Evolutionary conservation across 257 asterid species (phyloP).

Genomic region (Salvia splendens): DNA sequence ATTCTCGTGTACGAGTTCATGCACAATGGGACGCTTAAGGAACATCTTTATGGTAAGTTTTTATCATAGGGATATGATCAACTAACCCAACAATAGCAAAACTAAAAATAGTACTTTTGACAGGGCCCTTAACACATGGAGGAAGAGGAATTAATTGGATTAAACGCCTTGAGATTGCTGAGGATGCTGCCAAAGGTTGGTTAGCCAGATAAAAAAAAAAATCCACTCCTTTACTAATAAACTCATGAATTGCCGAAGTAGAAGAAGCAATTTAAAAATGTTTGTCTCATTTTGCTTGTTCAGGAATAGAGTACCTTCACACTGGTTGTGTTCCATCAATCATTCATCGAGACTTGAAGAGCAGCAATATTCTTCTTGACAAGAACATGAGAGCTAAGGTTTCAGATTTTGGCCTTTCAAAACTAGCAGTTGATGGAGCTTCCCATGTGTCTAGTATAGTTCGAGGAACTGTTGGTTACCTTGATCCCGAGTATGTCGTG

Average conservation of each 20-base stretch:
- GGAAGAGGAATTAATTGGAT: constrained; percentile 70
- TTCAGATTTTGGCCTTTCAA: constrained; percentile 98
- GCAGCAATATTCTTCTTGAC: constrained; percentile 96
- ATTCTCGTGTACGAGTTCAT: constrained; percentile 93
- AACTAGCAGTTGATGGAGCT: constrained; percentile 93
- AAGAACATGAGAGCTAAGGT: constrained; percentile 92
- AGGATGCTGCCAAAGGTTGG: constrained; percentile 95
- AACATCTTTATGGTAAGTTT: constrained; percentile 77
- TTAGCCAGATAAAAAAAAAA: constrained; percentile 11
- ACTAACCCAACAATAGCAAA: background rate
- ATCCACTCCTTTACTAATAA: background rate
- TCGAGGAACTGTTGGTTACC: constrained; percentile 98
- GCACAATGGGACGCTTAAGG: constrained; percentile 96
- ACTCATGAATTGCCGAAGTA: constrained; percentile 10
- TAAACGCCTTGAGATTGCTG: constrained; percentile 96
- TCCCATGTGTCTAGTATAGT: constrained; percentile 98
- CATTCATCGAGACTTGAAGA: constrained; percentile 91
- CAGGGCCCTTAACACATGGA: constrained; percentile 71
- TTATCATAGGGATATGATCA: background rate
- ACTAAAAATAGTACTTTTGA: constrained; percentile 17
- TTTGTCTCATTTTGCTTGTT: constrained; percentile 29
- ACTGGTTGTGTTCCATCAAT: constrained; percentile 96
- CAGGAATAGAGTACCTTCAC: constrained; percentile 98
- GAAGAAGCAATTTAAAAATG: constrained; percentile 18
- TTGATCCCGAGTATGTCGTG: constrained; percentile 90